Evolutionary conservation across 148 eudicot genomes (phyloP).

Genomic region (Rhododendron molle): DNA sequence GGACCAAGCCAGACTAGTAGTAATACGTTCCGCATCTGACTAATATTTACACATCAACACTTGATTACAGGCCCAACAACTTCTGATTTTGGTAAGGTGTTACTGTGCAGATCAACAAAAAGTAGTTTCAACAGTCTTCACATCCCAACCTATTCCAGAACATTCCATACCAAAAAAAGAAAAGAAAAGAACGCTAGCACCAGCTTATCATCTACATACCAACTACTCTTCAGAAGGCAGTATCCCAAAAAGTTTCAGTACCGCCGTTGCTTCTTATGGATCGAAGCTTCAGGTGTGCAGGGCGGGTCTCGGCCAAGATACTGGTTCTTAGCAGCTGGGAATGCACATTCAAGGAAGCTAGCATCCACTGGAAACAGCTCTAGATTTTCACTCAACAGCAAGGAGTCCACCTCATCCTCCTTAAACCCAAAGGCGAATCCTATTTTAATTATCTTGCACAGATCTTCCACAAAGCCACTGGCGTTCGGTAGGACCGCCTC

Average conservation of each 20-base stretch:
- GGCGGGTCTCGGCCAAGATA: not conserved
- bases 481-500: too few species aligned
- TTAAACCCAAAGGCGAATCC: too few species aligned
- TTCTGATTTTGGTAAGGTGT: too few species aligned
- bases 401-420: too few species aligned
- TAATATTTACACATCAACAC: too few species aligned
- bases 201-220: not conserved
- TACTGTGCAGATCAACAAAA: not conserved
- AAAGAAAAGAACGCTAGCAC: not conserved
- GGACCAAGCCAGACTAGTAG: too few species aligned
- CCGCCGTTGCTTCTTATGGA: not conserved
- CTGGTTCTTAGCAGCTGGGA: conserved; percentile 2
- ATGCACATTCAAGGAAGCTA: conserved; percentile 7
- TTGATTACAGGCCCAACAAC: too few species aligned
- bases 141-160: not conserved
- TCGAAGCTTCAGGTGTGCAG: not conserved
- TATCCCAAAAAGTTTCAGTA: not conserved
- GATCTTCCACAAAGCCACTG: too few species aligned
- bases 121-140: not conserved
- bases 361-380: conserved; percentile 8
- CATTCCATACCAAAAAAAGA: not conserved
- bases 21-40: too few species aligned
- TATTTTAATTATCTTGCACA: too few species aligned
- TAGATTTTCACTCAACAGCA: conserved; percentile 4
- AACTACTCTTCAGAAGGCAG: not conserved